phyloP scores from a whole-genome alignment of 768 basidiomycete species.

The Collybia sp. region DNA sequence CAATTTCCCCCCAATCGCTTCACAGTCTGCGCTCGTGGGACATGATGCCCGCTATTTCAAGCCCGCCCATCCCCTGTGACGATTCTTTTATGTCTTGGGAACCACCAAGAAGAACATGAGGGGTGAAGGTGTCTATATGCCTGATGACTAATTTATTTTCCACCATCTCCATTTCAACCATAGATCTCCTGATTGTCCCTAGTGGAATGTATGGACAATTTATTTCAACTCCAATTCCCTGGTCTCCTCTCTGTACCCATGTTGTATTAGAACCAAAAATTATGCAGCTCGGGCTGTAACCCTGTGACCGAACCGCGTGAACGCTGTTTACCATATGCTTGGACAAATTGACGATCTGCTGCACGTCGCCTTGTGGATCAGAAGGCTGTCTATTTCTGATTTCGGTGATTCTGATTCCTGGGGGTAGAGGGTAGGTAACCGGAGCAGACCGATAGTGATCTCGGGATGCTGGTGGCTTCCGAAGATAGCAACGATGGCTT shows the following conservation, averaged over 20 bases:
- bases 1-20: constrained; percentile 10
- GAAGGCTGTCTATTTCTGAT: no score
- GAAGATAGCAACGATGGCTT: constrained; percentile 2
- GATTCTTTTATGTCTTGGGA: constrained; percentile 65
- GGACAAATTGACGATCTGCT: no score
- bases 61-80: constrained; percentile 35
- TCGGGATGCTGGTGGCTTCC: constrained; percentile 7
- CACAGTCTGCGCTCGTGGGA: constrained; percentile 26
- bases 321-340: no score
- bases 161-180: neutral
- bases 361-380: no score
- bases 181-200: neutral
- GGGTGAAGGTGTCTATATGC: neutral
- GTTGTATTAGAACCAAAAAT: no score
- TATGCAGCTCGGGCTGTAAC: no score
- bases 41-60: constrained; percentile 15
- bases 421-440: neutral
- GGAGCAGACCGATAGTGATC: constrained; percentile 5
- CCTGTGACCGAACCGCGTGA: no score
- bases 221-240: no score
- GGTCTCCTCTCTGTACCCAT: no score
- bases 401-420: no score
- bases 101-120: constrained; percentile 32
- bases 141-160: neutral
- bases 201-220: no score